Percentiles rank a stretch among this genome's conserved stretches.
Evolutionary conservation across 2,329 filamentous ascomycete genomes (phyloP).

Genomic region (Diaporthe amygdali): DNA sequence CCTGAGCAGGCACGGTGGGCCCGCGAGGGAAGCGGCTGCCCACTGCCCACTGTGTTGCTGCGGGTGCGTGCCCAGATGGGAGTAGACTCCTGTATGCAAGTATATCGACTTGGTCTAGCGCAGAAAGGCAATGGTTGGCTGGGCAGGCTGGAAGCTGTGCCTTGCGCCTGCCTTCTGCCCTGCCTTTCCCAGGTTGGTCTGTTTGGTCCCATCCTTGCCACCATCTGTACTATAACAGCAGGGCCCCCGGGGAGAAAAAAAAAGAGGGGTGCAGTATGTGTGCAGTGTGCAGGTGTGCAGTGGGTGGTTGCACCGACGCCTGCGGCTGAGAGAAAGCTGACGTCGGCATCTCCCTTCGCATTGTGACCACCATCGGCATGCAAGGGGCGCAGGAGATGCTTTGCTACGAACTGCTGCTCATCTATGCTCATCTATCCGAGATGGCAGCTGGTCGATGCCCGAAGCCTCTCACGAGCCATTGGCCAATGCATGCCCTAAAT

Average conservation of each 20-base stretch:
- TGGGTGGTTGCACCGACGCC: background rate
- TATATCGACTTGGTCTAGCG: slow-evolving; percentile 4
- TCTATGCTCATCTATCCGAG: background rate
- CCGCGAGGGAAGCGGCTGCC: background rate
- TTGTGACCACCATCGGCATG: background rate
- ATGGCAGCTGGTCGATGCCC: too few relatives aligned
- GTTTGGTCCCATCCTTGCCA: background rate
- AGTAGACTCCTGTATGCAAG: background rate
- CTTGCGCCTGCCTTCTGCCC: background rate
- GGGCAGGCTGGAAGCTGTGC: slow-evolving; percentile 3
- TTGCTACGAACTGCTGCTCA: background rate
- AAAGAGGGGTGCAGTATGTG: background rate
- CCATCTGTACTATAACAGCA: background rate
- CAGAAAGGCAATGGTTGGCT: background rate
- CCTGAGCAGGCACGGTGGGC: background rate
- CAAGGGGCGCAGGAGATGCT: background rate
- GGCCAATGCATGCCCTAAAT: too few relatives aligned
- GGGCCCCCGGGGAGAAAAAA: background rate
- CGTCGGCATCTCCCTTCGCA: background rate
- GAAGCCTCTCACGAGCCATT: too few relatives aligned
- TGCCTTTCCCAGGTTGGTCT: background rate
- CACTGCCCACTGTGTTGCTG: background rate
- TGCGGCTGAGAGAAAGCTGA: slow-evolving; percentile 8
- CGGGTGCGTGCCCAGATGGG: background rate
- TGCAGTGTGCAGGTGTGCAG: background rate